Percentiles rank a stretch among this genome's conserved stretches.
phyloP scores from a whole-genome alignment of 495 filamentous ascomycete genomes.

The Penicillium dipodomyicola region DNA sequence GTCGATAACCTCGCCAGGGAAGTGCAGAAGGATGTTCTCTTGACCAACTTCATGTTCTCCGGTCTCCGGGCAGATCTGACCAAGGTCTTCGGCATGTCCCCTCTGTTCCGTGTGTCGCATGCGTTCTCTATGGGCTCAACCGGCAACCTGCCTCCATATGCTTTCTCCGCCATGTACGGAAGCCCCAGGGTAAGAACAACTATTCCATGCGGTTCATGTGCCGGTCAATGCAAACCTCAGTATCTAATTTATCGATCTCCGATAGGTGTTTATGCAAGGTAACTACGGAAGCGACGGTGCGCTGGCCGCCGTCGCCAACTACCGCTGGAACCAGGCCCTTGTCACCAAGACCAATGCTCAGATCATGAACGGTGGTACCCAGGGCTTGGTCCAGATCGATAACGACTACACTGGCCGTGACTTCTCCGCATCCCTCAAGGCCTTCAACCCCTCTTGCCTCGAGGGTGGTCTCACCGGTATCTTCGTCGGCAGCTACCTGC shows the following conservation, averaged over 20 bases:
- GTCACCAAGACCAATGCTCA: slow-evolving; percentile 83
- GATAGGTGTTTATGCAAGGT: slow-evolving; percentile 89
- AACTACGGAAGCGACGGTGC: slow-evolving; percentile 87
- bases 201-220: background rate
- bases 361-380: slow-evolving; percentile 62
- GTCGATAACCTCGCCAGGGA: slow-evolving; percentile 89
- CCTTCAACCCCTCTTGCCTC: slow-evolving; percentile 87
- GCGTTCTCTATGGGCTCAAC: slow-evolving; percentile 89
- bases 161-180: slow-evolving; percentile 89
- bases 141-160: slow-evolving; percentile 80
- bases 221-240: background rate
- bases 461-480: slow-evolving; percentile 93
- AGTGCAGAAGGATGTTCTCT: slow-evolving; percentile 90
- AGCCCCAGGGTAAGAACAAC: slow-evolving; percentile 72
- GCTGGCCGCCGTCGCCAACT: slow-evolving; percentile 83
- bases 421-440: slow-evolving; percentile 87
- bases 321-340: slow-evolving; percentile 71
- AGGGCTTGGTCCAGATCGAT: slow-evolving; percentile 83
- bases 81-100: slow-evolving; percentile 88
- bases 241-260: slow-evolving; percentile 7
- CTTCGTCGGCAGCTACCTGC: slow-evolving; percentile 91
- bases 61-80: slow-evolving; percentile 93
- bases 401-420: slow-evolving; percentile 91
- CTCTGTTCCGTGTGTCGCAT: slow-evolving; percentile 96
- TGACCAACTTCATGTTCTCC: slow-evolving; percentile 92